Percentiles rank a stretch among this genome's conserved stretches.
phyloP scores from a whole-genome alignment of 306 rosid genomes.

The Dryas octopetala region DNA sequence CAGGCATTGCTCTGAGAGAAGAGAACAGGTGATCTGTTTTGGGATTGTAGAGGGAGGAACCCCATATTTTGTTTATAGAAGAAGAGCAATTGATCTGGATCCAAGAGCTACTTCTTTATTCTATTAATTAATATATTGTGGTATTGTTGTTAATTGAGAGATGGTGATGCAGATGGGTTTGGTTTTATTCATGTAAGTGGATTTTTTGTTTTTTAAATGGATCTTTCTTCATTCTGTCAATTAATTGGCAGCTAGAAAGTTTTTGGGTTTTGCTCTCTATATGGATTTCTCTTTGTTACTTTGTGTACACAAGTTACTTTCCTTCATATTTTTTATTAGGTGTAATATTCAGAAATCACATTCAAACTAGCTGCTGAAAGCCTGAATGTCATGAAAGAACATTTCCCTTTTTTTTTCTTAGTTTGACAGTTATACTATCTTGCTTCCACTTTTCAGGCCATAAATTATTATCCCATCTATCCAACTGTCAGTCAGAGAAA shows the following conservation, averaged over 20 bases:
- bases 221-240: slow-evolving; percentile 29
- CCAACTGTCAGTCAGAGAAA: background rate
- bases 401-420: slow-evolving; percentile 30
- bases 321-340: slow-evolving; percentile 2
- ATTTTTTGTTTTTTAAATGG: slow-evolving; percentile 6
- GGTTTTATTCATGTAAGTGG: slow-evolving; percentile 23
- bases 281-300: slow-evolving; percentile 36
- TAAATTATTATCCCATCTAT: slow-evolving; percentile 2
- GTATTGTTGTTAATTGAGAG: slow-evolving; percentile 45
- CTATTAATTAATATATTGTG: slow-evolving; percentile 29
- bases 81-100: slow-evolving; percentile 55
- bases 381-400: slow-evolving; percentile 30
- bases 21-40: slow-evolving; percentile 59
- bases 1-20: slow-evolving; percentile 79
- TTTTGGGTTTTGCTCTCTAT: slow-evolving; percentile 31
- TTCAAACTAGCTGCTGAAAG: slow-evolving; percentile 22
- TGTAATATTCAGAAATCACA: slow-evolving; percentile 34
- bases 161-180: slow-evolving; percentile 34
- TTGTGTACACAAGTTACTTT: slow-evolving; percentile 31
- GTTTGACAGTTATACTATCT: slow-evolving; percentile 32
- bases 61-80: slow-evolving; percentile 96
- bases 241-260: slow-evolving; percentile 30
- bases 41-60: slow-evolving; percentile 89
- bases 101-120: slow-evolving; percentile 40
- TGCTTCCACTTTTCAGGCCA: slow-evolving; percentile 30